phyloP scores from a whole-genome alignment of 2,329 filamentous ascomycete species.

The Trichoderma brevicompactum region DNA sequence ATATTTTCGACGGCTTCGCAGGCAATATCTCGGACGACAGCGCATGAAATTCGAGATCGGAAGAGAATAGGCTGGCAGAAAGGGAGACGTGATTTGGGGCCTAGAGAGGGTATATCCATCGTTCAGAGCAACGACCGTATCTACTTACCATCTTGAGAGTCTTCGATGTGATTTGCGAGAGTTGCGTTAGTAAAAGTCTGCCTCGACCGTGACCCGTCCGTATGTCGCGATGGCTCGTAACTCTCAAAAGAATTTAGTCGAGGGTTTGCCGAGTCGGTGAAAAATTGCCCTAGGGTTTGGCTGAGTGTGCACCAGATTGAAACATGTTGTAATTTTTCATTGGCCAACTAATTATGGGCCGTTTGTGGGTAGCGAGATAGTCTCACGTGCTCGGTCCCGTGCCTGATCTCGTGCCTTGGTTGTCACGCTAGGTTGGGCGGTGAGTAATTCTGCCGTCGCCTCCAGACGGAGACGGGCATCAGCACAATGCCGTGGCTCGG shows the following conservation, averaged over 20 bases:
- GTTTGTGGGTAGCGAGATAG: background rate
- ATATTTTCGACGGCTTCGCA: conserved; percentile 16
- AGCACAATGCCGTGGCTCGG: conserved; percentile 13
- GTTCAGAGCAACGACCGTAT: conserved; percentile 29
- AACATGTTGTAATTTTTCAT: conserved; percentile 40
- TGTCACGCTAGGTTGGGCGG: conserved; percentile 34
- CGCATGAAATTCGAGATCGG: conserved; percentile 30
- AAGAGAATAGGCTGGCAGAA: conserved; percentile 18
- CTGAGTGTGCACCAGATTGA: conserved; percentile 33
- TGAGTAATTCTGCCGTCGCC: conserved; percentile 35
- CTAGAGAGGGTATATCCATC: conserved; percentile 28
- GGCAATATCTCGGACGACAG: conserved; percentile 26
- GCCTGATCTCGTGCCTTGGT: background rate
- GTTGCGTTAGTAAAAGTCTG: conserved; percentile 43
- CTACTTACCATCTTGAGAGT: conserved; percentile 56
- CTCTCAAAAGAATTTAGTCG: conserved; percentile 41
- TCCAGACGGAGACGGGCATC: conserved; percentile 20
- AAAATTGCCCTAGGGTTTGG: conserved; percentile 48
- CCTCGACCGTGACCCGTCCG: conserved; percentile 44
- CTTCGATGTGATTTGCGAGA: conserved; percentile 49
- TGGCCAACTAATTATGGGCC: conserved; percentile 33
- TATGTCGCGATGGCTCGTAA: conserved; percentile 42
- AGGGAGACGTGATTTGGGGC: conserved; percentile 24
- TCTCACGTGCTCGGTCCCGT: conserved; percentile 36
- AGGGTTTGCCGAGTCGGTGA: conserved; percentile 44